These are phyloP conservation scores for Cornus kousa DNA, from an alignment of 148 eudicot species.

Conservation along the genomic window DNA sequence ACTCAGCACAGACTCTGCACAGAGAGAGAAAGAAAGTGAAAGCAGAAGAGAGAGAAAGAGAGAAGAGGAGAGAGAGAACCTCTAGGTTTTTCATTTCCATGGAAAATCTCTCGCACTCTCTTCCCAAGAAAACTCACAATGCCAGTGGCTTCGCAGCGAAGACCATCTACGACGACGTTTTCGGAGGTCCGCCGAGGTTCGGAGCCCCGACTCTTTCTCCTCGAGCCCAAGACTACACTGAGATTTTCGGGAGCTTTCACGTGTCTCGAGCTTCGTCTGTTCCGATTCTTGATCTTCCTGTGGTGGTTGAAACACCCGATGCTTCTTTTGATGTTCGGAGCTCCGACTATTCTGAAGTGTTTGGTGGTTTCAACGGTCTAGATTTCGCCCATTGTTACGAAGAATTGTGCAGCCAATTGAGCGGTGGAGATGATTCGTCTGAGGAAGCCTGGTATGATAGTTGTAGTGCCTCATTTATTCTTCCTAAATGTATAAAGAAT, in stretches of 20 bases:
- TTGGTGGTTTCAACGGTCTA: conserved; percentile 43
- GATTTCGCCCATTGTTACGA: conserved; percentile 56
- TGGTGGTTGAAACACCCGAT: conserved; percentile 22
- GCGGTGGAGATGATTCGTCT: conserved; percentile 45
- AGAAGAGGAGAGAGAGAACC: conserved; percentile 17
- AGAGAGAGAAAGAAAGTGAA: conserved; percentile 11
- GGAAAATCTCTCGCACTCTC: conserved; percentile 32
- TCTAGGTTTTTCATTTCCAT: conserved; percentile 21
- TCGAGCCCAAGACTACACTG: conserved; percentile 71
- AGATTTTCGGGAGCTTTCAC: conserved; percentile 75
- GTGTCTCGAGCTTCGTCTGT: conserved; percentile 54
- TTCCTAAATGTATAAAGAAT: background rate
- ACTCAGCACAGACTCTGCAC: conserved; percentile 4
- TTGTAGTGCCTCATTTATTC: background rate
- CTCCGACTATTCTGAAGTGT: conserved; percentile 62
- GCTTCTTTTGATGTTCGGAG: conserved; percentile 33
- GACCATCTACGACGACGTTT: conserved; percentile 80
- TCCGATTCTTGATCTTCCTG: conserved; percentile 84
- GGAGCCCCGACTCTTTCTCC: conserved; percentile 62
- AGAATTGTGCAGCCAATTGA: conserved; percentile 40
- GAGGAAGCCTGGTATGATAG: conserved; percentile 66
- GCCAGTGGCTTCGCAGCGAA: conserved; percentile 34
- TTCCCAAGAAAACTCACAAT: conserved; percentile 26
- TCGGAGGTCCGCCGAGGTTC: conserved; percentile 61
- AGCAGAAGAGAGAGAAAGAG: conserved; percentile 18